phyloP scores from a whole-genome alignment of 2,329 filamentous ascomycete genomes.

The Talaromyces sp. region DNA sequence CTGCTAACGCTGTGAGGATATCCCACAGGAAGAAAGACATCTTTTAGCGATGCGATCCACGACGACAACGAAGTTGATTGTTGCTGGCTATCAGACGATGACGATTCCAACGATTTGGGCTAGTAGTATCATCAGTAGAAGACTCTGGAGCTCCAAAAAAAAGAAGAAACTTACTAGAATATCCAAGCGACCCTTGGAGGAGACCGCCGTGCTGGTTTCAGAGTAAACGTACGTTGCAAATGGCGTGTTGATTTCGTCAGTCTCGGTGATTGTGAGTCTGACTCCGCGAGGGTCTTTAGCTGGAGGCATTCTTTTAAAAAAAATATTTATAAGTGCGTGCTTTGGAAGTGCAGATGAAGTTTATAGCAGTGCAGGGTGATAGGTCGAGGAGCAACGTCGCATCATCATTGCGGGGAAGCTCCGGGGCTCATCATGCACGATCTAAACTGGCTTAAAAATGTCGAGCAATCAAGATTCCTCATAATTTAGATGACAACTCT shows the following conservation, averaged over 20 bases:
- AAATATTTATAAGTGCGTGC: not conserved
- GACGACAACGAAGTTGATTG: slow-evolving; percentile 22
- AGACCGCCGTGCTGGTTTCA: slow-evolving; percentile 12
- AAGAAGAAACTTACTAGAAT: slow-evolving; percentile 23
- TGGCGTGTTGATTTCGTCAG: slow-evolving; percentile 48
- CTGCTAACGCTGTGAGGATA: slow-evolving; percentile 80
- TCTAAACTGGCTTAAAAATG: not conserved
- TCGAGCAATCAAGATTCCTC: not conserved
- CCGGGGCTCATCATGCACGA: not conserved
- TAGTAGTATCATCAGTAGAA: not conserved
- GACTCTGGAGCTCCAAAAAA: not conserved
- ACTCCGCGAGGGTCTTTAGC: not conserved
- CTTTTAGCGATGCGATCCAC: slow-evolving; percentile 52
- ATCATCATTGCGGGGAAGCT: not conserved
- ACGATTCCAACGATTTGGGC: slow-evolving; percentile 10
- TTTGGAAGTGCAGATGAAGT: not conserved
- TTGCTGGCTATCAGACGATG: slow-evolving; percentile 11
- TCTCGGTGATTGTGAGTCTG: slow-evolving; percentile 27
- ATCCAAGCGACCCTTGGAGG: slow-evolving; percentile 38
- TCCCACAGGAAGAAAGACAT: slow-evolving; percentile 80
- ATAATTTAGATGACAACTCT: not conserved
- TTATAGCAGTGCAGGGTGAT: not conserved
- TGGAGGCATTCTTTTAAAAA: not conserved
- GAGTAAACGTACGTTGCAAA: slow-evolving; percentile 48
- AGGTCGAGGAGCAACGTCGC: not conserved